phyloP scores from a whole-genome alignment of 106 monocot species.

The Gastrodia elata region DNA sequence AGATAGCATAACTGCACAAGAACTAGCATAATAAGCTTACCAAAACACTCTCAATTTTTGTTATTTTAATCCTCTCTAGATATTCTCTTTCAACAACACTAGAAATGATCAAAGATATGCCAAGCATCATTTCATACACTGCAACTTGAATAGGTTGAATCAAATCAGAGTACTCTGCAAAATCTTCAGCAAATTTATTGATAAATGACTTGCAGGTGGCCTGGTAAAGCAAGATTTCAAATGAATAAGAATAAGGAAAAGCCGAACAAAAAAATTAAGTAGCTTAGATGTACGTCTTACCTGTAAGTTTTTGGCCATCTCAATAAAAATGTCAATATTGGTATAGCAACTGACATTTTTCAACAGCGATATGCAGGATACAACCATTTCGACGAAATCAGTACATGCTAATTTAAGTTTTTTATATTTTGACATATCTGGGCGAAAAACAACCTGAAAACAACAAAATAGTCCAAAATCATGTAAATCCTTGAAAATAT shows the following conservation, averaged over 20 bases:
- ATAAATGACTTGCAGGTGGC: conserved; percentile 51
- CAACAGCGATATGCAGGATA: conserved; percentile 20
- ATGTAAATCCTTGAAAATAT: neutral
- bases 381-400: conserved; percentile 32
- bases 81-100: conserved; percentile 44
- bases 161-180: conserved; percentile 61
- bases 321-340: conserved; percentile 19
- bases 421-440: conserved; percentile 43
- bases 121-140: conserved; percentile 90
- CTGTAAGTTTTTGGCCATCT: conserved; percentile 68
- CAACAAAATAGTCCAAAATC: conserved; percentile 2
- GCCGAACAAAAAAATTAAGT: neutral
- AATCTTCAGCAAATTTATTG: conserved; percentile 48
- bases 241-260: neutral
- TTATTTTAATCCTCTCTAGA: conserved; percentile 31
- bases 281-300: conserved; percentile 15
- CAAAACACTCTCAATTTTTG: conserved; percentile 28
- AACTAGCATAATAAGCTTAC: conserved; percentile 25
- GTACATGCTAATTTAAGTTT: conserved; percentile 28
- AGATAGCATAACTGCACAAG: neutral
- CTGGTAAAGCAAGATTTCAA: conserved; percentile 20
- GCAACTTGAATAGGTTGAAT: conserved; percentile 84
- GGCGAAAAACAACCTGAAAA: conserved; percentile 75
- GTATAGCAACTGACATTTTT: conserved; percentile 18
- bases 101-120: conserved; percentile 45